Evolutionary conservation across 352 stramenopile species (phyloP), one percentile per base, ranked within the genome.

Genomic region (Globisporangium camurandrum): DNA sequence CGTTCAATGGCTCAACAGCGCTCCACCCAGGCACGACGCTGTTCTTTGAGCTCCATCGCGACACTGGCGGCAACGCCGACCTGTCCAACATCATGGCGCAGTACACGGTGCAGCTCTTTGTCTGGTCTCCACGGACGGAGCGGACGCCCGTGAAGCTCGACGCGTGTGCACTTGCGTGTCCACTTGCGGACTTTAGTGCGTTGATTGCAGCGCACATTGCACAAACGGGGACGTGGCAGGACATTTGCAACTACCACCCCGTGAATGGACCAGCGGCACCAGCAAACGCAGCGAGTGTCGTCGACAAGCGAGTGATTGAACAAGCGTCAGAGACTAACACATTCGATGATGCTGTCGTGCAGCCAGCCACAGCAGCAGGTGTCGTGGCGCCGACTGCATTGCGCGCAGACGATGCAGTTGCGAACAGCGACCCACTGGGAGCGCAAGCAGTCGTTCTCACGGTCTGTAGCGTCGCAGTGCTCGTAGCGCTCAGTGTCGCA

Each of bases 231-330:
- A 60, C 70, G 27, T 90, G 75, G 75, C 62, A 87, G 42, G 71
- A 90, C 20, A 76, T 90, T 41, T 90, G 79, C 59, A 54, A 71
- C 47, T 86, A 79, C 58, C 74, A 85, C 43, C 75, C 75, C 4
- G 57, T 79, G 46, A 78, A 78, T 36, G 19, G 37, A 17, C 42
- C 56, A 14, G 17, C 49, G 1, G 6, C 57, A 2, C n/a, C 53
- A 6, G 48, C 34, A 31, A 30, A 17, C 1, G 4, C 27, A 26
- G 28, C 12, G 22, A 34, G n/a, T 36, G 14, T 0, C 40, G 23
- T 22, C 30, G 12, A n/a, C 23, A 34, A 23, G 36, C 36, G 4
- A 41, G 36, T 23, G 36, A n/a, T n/a, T n/a, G n/a, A n/a, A n/a
- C n/a, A n/a, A n/a, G n/a, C n/a, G n/a, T n/a, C n/a, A n/a, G n/a